Evolutionary conservation across 495 filamentous ascomycete species (phyloP).

Genomic region (Corynascus novoguineensis): DNA sequence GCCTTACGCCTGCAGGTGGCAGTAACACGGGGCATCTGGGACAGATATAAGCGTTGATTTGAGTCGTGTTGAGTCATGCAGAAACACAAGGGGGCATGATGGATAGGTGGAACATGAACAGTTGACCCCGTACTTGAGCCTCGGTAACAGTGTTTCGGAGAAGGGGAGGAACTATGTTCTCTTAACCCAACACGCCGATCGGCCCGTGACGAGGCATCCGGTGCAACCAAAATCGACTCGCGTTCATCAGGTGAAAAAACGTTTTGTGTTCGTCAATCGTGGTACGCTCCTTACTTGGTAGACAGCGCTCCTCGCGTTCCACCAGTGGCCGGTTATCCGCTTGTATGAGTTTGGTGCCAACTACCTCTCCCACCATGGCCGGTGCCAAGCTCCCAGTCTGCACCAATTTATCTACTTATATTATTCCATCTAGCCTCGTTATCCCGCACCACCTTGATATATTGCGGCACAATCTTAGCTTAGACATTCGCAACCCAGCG

Average conservation of each 20-base stretch:
- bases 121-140: not conserved
- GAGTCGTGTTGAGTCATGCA: not conserved
- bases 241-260: not conserved
- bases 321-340: too few relatives aligned
- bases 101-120: not conserved
- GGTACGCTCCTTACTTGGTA: too few relatives aligned
- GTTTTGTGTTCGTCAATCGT: not conserved
- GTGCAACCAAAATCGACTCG: not conserved
- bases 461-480: not conserved
- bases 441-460: not conserved
- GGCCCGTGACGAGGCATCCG: not conserved
- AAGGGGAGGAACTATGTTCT: not conserved
- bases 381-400: not conserved
- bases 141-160: not conserved
- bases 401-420: not conserved
- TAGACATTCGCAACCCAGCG: not conserved
- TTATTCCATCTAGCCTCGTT: not conserved
- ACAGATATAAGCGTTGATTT: not conserved
- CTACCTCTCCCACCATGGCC: too few relatives aligned
- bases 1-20: too few relatives aligned
- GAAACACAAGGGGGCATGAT: not conserved
- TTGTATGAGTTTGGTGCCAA: too few relatives aligned
- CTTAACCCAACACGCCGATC: not conserved
- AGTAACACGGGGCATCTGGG: not conserved
- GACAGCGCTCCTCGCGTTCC: too few relatives aligned